Conservation (phyloP, 1,284 basidiomycete genomes). For the Ceratobasidium theobromae region DNA sequence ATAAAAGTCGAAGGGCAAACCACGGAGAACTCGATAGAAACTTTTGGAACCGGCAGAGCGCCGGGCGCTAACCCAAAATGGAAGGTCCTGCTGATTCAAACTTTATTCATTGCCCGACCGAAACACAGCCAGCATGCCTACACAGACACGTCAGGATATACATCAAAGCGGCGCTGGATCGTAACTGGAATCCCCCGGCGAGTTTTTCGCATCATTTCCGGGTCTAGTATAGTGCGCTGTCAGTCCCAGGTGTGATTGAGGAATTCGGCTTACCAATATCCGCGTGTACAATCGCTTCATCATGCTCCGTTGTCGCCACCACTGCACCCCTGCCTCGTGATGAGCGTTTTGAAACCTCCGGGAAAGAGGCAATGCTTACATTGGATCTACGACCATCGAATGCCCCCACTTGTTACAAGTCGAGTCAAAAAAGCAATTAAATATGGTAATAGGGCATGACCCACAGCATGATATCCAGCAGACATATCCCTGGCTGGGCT, state of each 20-base stretch:
- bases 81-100: constrained; percentile 5
- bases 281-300: constrained; percentile 78
- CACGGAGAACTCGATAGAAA: constrained; percentile 26
- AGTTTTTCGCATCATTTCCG: constrained; percentile 65
- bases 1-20: constrained; percentile 24
- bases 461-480: constrained; percentile 82
- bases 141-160: constrained; percentile 71
- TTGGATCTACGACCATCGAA: constrained; percentile 85
- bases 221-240: constrained; percentile 55
- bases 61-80: constrained; percentile 20
- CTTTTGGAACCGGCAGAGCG: constrained; percentile 21
- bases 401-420: constrained; percentile 74
- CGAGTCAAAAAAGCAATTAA: not conserved
- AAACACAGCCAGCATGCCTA: constrained; percentile 6
- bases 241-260: not conserved
- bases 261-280: constrained; percentile 68
- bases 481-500: constrained; percentile 87
- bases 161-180: constrained; percentile 85
- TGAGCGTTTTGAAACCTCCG: not conserved
- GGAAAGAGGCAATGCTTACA: constrained; percentile 53
- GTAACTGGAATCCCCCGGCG: constrained; percentile 86
- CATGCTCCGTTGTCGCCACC: constrained; percentile 74
- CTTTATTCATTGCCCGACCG: not conserved
- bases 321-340: constrained; percentile 66
- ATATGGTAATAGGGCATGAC: constrained; percentile 41